These are phyloP conservation scores for Craterostigma plantagineum DNA, from an alignment of 257 asterid genomes.

Conservation along the genomic window DNA sequence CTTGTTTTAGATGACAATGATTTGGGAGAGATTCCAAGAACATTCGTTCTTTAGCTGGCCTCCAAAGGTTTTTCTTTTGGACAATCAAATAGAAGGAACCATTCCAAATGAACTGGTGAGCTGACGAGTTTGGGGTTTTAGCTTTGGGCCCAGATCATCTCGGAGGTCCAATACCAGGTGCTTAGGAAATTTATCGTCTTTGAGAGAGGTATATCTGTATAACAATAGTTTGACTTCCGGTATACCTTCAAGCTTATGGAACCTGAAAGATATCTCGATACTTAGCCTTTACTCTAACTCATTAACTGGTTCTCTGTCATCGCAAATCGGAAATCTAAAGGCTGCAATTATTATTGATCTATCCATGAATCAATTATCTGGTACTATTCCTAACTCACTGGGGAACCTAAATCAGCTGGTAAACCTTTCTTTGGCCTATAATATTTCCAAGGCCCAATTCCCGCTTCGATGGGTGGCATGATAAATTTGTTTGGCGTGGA, in stretches of 20 bases:
- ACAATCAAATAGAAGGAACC: no score
- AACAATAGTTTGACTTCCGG: conserved; percentile 19
- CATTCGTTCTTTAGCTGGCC: no score
- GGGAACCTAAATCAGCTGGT: conserved; percentile 13
- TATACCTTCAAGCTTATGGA: conserved; percentile 23
- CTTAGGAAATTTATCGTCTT: no score
- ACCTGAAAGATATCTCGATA: conserved; percentile 10
- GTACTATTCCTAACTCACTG: conserved; percentile 16
- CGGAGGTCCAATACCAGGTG: no score
- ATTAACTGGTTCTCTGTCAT: conserved; percentile 18
- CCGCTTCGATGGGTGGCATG: conserved; percentile 17
- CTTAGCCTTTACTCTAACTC: conserved; percentile 16
- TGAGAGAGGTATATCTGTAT: no score
- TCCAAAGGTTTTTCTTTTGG: no score
- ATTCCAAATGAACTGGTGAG: no score
- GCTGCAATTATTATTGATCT: conserved; percentile 14
- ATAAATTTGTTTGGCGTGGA: no score
- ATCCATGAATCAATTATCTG: conserved; percentile 15
- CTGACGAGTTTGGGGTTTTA: no score
- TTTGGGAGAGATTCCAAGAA: no score
- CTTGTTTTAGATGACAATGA: no score
- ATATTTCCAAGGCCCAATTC: conserved; percentile 22
- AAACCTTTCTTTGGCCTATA: conserved; percentile 17
- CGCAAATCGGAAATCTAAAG: conserved; percentile 14
- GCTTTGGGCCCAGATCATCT: no score